These are phyloP conservation scores for Tuber indicum DNA, from an alignment of 495 filamentous ascomycete species.

Conservation along the genomic window DNA sequence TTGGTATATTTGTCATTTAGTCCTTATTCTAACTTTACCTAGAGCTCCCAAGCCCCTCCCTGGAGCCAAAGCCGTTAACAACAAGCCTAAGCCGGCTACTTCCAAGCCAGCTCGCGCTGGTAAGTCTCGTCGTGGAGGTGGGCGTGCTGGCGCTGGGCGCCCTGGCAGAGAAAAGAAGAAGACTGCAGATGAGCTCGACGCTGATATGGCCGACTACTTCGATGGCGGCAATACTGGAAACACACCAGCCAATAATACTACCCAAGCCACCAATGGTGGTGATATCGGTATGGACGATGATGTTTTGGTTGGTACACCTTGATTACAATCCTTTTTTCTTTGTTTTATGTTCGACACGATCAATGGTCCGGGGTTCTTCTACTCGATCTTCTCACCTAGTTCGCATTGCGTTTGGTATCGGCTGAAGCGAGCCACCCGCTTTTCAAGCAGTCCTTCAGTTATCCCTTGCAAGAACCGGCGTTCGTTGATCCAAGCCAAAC, in stretches of 20 bases:
- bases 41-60: slow-evolving; percentile 58
- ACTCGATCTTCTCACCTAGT: neutral
- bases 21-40: slow-evolving; percentile 33
- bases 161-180: slow-evolving; percentile 57
- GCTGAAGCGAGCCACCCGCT: slow-evolving; percentile 15
- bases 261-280: slow-evolving; percentile 47
- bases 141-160: slow-evolving; percentile 47
- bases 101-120: slow-evolving; percentile 42
- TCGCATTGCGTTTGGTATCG: slow-evolving; percentile 11
- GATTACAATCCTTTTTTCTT: slow-evolving; percentile 19
- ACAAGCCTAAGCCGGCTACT: slow-evolving; percentile 71
- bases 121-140: slow-evolving; percentile 51
- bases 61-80: slow-evolving; percentile 13
- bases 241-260: slow-evolving; percentile 44
- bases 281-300: slow-evolving; percentile 49
- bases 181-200: slow-evolving; percentile 84
- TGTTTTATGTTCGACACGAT: neutral
- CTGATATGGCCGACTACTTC: slow-evolving; percentile 92
- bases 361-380: neutral
- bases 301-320: slow-evolving; percentile 40
- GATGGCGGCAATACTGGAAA: slow-evolving; percentile 43
- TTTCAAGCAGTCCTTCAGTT: neutral
- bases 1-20: slow-evolving; percentile 18
- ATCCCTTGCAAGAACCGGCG: neutral
- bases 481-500: neutral